A percentile compares a stretch with the other conserved stretches of the same genome.
Conservation (phyloP, 192 early-diverging fungal genomes). For the Coemansia sp. region DNA sequence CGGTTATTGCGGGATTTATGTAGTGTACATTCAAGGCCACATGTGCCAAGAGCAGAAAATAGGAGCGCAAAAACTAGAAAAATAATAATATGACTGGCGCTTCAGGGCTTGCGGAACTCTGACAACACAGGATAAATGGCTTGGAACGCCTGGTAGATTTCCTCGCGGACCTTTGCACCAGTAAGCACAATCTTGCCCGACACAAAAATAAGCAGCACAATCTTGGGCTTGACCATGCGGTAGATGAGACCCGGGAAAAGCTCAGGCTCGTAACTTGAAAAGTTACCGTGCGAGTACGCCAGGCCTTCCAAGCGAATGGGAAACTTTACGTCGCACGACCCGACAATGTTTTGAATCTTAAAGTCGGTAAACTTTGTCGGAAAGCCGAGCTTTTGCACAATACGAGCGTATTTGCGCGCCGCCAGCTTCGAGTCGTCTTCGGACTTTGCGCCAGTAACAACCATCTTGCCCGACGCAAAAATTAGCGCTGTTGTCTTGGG, state of each 20-base stretch:
- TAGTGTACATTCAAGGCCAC: conserved; percentile 1
- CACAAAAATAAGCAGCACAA: conserved; percentile 97
- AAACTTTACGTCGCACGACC: conserved; percentile 98
- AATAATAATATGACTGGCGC: not conserved
- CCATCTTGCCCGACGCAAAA: conserved; percentile 99
- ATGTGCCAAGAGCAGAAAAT: not conserved
- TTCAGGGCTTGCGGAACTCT: conserved; percentile 72
- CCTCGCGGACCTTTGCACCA: conserved; percentile 97
- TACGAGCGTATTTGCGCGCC: conserved; percentile 97
- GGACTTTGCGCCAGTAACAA: conserved; percentile 95
- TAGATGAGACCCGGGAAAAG: conserved; percentile 99
- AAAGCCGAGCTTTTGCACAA: conserved; percentile 98
- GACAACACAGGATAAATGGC: conserved; percentile 96
- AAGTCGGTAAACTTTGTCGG: conserved; percentile 97
- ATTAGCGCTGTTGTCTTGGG: conserved; percentile 99
- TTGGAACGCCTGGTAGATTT: conserved; percentile 98
- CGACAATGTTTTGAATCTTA: conserved; percentile 99
- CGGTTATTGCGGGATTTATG: not conserved
- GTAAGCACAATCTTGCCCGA: conserved; percentile 99
- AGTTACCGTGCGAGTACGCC: conserved; percentile 89
- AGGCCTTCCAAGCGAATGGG: conserved; percentile 97
- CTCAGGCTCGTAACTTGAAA: conserved; percentile 93
- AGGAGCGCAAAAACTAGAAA: not conserved
- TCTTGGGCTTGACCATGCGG: conserved; percentile 98
- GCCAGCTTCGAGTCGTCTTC: conserved; percentile 98